These are phyloP conservation scores for Choricystis sp. DNA, from an alignment of 139 green algal species.

Conservation along the genomic window DNA sequence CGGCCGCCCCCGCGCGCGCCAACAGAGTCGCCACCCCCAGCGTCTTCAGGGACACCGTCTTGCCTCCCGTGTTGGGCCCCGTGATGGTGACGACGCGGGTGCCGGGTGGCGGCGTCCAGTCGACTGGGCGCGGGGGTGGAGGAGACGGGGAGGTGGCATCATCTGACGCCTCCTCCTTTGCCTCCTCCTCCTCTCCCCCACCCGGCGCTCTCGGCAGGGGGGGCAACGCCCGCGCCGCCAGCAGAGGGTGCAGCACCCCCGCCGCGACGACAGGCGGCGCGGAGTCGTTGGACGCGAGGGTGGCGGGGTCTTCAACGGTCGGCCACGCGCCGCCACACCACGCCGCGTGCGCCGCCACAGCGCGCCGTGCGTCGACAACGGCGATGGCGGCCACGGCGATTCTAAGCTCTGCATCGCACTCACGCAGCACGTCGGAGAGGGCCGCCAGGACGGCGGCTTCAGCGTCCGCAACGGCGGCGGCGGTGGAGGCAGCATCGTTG, in stretches of 20 bases:
- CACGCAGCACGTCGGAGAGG: slow-evolving; percentile 22
- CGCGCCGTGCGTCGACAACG: slow-evolving; percentile 43
- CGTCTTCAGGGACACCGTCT: slow-evolving; percentile 65
- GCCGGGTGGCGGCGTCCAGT: slow-evolving; percentile 30
- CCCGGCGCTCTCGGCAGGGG: slow-evolving; percentile 5
- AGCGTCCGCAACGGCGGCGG: slow-evolving; percentile 36
- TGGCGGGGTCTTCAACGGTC: slow-evolving; percentile 5
- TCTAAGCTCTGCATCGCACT: slow-evolving; percentile 6
- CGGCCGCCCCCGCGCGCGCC: slow-evolving; percentile 57
- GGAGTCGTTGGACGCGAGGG: neutral
- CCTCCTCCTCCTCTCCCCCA: slow-evolving; percentile 2
- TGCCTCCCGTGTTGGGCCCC: slow-evolving; percentile 68
- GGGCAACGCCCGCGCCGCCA: slow-evolving; percentile 17
- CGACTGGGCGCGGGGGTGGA: slow-evolving; percentile 12
- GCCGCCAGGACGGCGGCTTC: slow-evolving; percentile 32
- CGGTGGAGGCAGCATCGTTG: slow-evolving; percentile 49
- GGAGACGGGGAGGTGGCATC: neutral
- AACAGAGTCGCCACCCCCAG: slow-evolving; percentile 53
- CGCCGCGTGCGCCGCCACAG: slow-evolving; percentile 33
- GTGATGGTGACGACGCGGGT: slow-evolving; percentile 46
- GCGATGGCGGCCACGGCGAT: slow-evolving; percentile 21
- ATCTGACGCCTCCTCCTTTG: neutral
- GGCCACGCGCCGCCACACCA: slow-evolving; percentile 33
- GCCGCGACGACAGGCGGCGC: slow-evolving; percentile 4
- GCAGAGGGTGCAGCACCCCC: slow-evolving; percentile 20